Percentiles rank a stretch among this genome's conserved stretches.
Evolutionary conservation across 2,329 filamentous ascomycete genomes (phyloP).

Genomic region (Orbilia oligospora): DNA sequence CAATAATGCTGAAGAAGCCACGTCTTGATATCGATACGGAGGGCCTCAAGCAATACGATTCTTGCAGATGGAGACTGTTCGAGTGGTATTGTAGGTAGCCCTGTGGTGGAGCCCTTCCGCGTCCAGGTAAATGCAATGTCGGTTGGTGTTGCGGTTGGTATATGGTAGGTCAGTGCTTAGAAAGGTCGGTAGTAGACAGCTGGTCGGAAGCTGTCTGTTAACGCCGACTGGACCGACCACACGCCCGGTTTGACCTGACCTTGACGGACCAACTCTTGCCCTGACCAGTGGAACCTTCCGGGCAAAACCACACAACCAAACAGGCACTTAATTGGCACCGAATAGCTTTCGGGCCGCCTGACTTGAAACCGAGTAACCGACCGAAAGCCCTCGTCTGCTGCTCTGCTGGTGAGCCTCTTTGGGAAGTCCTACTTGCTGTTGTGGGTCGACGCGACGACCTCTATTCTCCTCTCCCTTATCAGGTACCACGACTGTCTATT

Average conservation of each 20-base stretch:
- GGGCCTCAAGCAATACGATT: slow-evolving; percentile 3
- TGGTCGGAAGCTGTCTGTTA: slow-evolving; percentile 36
- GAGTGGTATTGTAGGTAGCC: not conserved
- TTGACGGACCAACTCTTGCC: not conserved
- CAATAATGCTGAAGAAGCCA: slow-evolving; percentile 27
- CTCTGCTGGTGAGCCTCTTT: slow-evolving; percentile 3
- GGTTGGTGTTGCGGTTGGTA: slow-evolving; percentile 32
- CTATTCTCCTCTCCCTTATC: slow-evolving; percentile 33
- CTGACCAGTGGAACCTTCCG: slow-evolving; percentile 3
- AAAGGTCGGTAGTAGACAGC: slow-evolving; percentile 27
- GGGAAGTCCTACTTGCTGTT: slow-evolving; percentile 2
- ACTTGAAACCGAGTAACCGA: not conserved
- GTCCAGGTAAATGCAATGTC: slow-evolving; percentile 11
- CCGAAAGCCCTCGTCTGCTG: slow-evolving; percentile 12
- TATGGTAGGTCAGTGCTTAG: not conserved
- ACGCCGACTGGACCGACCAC: slow-evolving; percentile 31
- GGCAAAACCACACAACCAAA: not conserved
- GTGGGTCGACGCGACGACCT: slow-evolving; percentile 46
- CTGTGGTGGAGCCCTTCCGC: not conserved
- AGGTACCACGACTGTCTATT: slow-evolving; percentile 10
- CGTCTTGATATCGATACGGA: slow-evolving; percentile 33
- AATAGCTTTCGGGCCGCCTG: slow-evolving; percentile 26
- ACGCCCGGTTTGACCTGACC: not conserved
- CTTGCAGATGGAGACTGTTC: slow-evolving; percentile 3
- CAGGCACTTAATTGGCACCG: slow-evolving; percentile 8